A percentile compares a stretch with the other conserved stretches of the same genome.
phyloP scores from a whole-genome alignment of 1,284 basidiomycete genomes.

The Uromyces viciae-fabae region DNA sequence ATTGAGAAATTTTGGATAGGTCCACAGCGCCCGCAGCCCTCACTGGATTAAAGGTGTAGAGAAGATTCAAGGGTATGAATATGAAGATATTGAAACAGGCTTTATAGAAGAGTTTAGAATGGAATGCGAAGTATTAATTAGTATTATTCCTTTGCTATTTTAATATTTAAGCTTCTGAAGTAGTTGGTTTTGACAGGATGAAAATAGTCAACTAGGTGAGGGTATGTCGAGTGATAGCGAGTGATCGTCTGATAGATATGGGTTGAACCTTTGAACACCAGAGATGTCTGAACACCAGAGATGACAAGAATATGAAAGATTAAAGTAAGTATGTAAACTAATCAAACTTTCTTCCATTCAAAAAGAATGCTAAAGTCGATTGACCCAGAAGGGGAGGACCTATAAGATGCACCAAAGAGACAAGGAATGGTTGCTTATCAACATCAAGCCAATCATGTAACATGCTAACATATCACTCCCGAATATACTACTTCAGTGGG shows the following conservation, averaged over 20 bases:
- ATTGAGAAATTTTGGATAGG: not conserved
- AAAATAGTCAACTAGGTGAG: no score
- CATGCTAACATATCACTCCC: conserved; percentile 6
- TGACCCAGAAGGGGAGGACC: not conserved
- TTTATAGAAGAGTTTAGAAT: no score
- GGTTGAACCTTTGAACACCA: not conserved
- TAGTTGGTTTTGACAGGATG: no score
- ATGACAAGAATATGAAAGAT: no score
- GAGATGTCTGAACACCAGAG: no score
- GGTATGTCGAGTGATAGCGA: not conserved
- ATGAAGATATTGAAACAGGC: no score
- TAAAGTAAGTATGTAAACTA: no score
- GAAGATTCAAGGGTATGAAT: no score
- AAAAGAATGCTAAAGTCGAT: no score
- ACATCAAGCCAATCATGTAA: not conserved
- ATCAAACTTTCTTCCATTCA: no score
- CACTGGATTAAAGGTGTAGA: conserved; percentile 14
- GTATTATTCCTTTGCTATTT: no score
- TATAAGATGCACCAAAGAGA: conserved; percentile 17
- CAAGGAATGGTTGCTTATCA: not conserved
- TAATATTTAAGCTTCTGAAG: no score
- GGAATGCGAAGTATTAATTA: conserved; percentile 12
- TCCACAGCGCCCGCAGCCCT: not conserved
- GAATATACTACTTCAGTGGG: conserved; percentile 17
- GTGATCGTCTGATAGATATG: not conserved